phyloP scores from a whole-genome alignment of 73 alveolate species.

The Stentor coeruleus region DNA sequence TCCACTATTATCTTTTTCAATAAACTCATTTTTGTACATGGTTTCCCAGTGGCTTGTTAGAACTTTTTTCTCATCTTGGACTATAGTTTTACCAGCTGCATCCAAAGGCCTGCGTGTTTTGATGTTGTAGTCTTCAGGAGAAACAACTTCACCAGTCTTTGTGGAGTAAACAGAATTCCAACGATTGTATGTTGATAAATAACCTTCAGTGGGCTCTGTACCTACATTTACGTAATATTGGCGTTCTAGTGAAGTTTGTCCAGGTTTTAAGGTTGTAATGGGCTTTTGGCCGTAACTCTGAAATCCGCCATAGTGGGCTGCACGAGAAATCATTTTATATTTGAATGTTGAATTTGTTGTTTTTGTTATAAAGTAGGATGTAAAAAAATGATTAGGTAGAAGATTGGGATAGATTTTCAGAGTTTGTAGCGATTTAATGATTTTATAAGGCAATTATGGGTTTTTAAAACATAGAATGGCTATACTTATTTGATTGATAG shows the following conservation, averaged over 20 bases:
- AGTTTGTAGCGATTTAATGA: too few species aligned
- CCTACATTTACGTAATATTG: slow-evolving; percentile 9
- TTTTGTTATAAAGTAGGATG: too few species aligned
- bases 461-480: too few species aligned
- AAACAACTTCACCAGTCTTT: background rate
- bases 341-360: too few species aligned
- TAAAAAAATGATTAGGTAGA: too few species aligned
- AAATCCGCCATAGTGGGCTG: slow-evolving; percentile 22
- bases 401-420: too few species aligned
- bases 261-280: slow-evolving; percentile 15
- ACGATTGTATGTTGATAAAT: background rate
- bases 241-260: slow-evolving; percentile 14
- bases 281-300: slow-evolving; percentile 27
- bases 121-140: background rate
- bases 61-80: background rate
- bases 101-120: slow-evolving; percentile 2
- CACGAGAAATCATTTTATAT: slow-evolving; percentile 22
- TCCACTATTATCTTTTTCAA: background rate
- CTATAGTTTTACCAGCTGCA: background rate
- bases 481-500: too few species aligned
- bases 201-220: background rate
- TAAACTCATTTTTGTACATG: background rate
- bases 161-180: slow-evolving; percentile 9
- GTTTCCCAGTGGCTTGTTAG: slow-evolving; percentile 22
- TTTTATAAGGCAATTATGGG: too few species aligned